Evolutionary conservation across 176 grass and related monocot genomes (phyloP).

Genomic region (Stipa capillata): DNA sequence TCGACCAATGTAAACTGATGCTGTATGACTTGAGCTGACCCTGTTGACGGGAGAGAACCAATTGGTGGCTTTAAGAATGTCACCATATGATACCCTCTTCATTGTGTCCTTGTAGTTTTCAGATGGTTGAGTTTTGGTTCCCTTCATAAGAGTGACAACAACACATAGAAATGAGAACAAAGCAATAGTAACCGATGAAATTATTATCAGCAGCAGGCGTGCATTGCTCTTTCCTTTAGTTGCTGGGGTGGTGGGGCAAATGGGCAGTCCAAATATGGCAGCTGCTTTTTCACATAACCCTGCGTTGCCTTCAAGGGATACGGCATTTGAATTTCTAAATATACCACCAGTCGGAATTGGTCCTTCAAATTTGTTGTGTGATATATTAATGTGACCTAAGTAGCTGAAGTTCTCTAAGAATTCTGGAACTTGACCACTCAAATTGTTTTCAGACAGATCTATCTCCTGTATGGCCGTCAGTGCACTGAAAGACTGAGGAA

Average conservation of each 20-base stretch:
- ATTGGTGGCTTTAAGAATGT: slow-evolving; percentile 28
- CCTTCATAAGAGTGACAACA: not conserved
- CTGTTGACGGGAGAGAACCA: slow-evolving; percentile 12
- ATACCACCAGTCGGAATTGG: not conserved
- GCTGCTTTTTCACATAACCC: not conserved
- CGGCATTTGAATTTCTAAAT: not conserved
- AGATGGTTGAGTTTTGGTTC: not conserved
- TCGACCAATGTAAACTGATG: slow-evolving; percentile 22
- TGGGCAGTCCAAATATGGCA: slow-evolving; percentile 15
- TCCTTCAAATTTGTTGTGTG: slow-evolving; percentile 22
- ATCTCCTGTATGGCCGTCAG: not conserved
- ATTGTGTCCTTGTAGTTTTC: slow-evolving; percentile 10
- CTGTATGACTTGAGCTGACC: not conserved
- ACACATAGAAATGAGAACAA: not conserved
- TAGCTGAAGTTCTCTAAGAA: not conserved
- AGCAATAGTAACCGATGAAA: not conserved
- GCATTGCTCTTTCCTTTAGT: not conserved
- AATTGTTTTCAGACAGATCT: slow-evolving; percentile 16
- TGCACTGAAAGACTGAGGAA: not conserved
- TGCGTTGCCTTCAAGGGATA: slow-evolving; percentile 8
- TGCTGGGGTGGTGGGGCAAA: not conserved
- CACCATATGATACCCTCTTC: slow-evolving; percentile 7
- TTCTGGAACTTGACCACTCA: not conserved
- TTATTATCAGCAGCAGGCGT: not conserved
- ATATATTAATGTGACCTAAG: slow-evolving; percentile 15